Conservation (phyloP, 768 basidiomycete species). For the Gautieria morchelliformis region DNA sequence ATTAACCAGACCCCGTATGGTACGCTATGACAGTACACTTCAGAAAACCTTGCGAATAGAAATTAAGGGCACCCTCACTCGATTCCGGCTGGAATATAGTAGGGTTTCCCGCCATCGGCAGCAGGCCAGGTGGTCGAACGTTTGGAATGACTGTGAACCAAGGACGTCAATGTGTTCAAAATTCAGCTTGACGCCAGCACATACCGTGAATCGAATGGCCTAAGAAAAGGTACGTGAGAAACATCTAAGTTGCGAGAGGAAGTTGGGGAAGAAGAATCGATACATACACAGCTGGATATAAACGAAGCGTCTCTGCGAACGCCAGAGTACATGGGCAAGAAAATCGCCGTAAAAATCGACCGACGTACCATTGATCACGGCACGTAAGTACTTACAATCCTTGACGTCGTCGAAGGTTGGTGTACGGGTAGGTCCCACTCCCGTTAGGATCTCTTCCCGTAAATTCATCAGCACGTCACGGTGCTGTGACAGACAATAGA, state of each 20-base stretch:
- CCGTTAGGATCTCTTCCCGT: slow-evolving; percentile 44
- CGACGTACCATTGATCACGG: slow-evolving; percentile 50
- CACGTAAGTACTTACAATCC: slow-evolving; percentile 55
- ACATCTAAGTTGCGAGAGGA: background rate
- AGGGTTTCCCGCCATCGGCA: slow-evolving; percentile 5
- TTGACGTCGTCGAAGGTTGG: slow-evolving; percentile 49
- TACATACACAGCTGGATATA: slow-evolving; percentile 40
- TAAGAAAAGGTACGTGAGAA: background rate
- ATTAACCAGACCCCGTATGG: slow-evolving; percentile 20
- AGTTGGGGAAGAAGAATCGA: background rate
- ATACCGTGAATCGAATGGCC: slow-evolving; percentile 4
- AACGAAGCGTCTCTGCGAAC: slow-evolving; percentile 38
- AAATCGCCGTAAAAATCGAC: background rate
- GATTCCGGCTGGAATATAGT: background rate
- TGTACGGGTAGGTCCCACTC: slow-evolving; percentile 37
- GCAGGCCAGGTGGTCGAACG: background rate
- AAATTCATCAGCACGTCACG: slow-evolving; percentile 39
- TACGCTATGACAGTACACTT: background rate
- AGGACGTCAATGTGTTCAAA: background rate
- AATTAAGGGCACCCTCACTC: background rate
- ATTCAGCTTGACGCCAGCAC: too few species aligned
- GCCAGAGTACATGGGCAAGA: background rate
- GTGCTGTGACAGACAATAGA: slow-evolving; percentile 43
- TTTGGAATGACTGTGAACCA: background rate
- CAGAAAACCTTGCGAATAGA: background rate